Evolutionary conservation across 2,329 filamentous ascomycete genomes (phyloP).

Genomic region (Trichoderma brevicompactum): DNA sequence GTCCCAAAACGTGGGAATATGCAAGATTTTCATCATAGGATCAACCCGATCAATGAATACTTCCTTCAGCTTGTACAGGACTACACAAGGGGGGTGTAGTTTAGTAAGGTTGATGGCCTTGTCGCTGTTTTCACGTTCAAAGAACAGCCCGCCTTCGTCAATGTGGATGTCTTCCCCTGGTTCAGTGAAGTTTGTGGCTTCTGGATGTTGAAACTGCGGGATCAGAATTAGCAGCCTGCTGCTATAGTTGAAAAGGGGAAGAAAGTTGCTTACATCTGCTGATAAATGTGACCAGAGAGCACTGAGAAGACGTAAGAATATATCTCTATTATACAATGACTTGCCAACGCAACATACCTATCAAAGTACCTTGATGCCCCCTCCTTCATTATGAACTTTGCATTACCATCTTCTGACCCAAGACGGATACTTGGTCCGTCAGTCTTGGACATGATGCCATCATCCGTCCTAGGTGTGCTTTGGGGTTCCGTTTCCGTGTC

Average conservation of each 20-base stretch:
- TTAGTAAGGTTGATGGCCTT: not conserved
- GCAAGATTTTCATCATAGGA: constrained; percentile 20
- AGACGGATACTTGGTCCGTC: too few species aligned
- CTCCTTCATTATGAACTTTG: constrained; percentile 16
- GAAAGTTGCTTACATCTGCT: not conserved
- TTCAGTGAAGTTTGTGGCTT: not conserved
- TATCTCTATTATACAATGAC: too few species aligned
- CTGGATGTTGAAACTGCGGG: constrained; percentile 3
- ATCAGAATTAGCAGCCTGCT: not conserved
- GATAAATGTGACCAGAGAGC: constrained; percentile 12
- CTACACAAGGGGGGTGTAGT: not conserved
- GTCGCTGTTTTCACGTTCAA: not conserved
- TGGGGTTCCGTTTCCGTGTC: not conserved
- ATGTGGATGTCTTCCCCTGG: not conserved
- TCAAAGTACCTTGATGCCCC: constrained; percentile 18
- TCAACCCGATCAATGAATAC: constrained; percentile 4
- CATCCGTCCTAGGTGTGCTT: not conserved
- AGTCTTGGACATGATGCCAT: not conserved
- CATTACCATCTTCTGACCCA: too few species aligned
- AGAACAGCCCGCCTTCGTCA: not conserved
- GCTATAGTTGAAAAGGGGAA: not conserved
- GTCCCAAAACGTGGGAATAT: constrained; percentile 17
- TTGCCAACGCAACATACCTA: constrained; percentile 1
- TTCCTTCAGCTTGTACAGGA: not conserved
- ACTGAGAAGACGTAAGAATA: not conserved